phyloP scores from a whole-genome alignment of 1,284 basidiomycete species.

The Boletus hoseneyae region DNA sequence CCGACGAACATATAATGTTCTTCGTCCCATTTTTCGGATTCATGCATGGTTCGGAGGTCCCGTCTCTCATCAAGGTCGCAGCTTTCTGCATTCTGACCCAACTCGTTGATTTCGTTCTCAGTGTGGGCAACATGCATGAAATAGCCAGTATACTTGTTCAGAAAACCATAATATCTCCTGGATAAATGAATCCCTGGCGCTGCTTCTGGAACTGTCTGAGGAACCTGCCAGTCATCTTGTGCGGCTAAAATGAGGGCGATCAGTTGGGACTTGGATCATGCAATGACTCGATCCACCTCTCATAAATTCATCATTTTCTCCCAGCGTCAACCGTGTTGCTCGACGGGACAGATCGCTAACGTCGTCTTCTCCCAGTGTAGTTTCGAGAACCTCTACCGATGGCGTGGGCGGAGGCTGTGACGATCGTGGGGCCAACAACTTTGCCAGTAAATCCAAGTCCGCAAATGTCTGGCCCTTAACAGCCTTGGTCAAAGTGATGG shows the following conservation, averaged over 20 bases:
- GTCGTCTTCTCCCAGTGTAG: constrained; percentile 26
- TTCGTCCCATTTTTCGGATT: constrained; percentile 74
- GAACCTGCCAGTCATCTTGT: constrained; percentile 73
- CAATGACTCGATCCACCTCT: constrained; percentile 43
- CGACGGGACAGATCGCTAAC: constrained; percentile 42
- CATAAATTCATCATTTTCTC: constrained; percentile 51
- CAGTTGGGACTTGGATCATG: constrained; percentile 1
- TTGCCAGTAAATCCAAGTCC: constrained; percentile 73
- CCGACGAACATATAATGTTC: constrained; percentile 72
- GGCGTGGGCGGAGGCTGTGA: constrained; percentile 39
- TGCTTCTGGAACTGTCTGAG: constrained; percentile 52
- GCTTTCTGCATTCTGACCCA: constrained; percentile 63
- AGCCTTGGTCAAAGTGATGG: constrained; percentile 66
- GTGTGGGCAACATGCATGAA: constrained; percentile 65
- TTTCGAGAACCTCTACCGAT: constrained; percentile 59
- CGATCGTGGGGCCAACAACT: constrained; percentile 64
- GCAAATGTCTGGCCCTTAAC: constrained; percentile 61
- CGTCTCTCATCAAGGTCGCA: constrained; percentile 45
- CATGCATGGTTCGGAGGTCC: constrained; percentile 48
- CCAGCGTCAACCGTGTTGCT: constrained; percentile 44
- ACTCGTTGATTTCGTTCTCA: constrained; percentile 77
- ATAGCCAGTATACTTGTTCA: constrained; percentile 68
- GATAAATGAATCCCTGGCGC: constrained; percentile 37
- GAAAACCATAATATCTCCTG: constrained; percentile 65
- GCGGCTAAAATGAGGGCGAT: constrained; percentile 46